phyloP scores from a whole-genome alignment of 352 stramenopile genomes.

The Pythium periplocum region DNA sequence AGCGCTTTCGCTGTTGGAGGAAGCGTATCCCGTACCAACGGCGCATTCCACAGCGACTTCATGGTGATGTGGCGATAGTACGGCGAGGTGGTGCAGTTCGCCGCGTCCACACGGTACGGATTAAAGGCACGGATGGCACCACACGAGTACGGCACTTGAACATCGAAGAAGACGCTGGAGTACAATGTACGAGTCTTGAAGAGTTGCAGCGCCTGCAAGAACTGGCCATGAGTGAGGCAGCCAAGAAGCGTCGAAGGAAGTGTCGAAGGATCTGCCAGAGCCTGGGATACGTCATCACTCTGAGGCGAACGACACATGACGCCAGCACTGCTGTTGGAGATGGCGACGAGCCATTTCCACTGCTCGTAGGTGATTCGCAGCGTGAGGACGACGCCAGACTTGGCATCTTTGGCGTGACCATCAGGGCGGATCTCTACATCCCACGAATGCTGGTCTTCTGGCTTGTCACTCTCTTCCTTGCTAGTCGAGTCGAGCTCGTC shows the following conservation, averaged over 20 bases:
- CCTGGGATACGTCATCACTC: not conserved
- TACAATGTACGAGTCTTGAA: constrained; percentile 71
- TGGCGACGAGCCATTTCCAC: constrained; percentile 59
- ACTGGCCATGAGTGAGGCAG: constrained; percentile 62
- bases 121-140: constrained; percentile 75
- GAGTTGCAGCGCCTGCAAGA: constrained; percentile 64
- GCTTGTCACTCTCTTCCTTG: not conserved
- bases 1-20: constrained; percentile 38
- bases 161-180: constrained; percentile 75
- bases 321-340: constrained; percentile 53
- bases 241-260: constrained; percentile 31
- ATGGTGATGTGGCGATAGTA: constrained; percentile 67
- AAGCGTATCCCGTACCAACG: constrained; percentile 55
- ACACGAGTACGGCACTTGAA: constrained; percentile 78
- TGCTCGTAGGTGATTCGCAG: constrained; percentile 49
- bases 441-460: not conserved
- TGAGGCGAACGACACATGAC: constrained; percentile 27
- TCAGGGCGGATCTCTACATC: constrained; percentile 11
- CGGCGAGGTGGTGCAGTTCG: constrained; percentile 42
- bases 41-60: constrained; percentile 46
- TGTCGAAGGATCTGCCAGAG: not conserved
- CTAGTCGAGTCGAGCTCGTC: constrained; percentile 1
- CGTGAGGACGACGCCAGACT: not conserved
- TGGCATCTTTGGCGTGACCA: constrained; percentile 1
- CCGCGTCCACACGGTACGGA: constrained; percentile 52